These are phyloP conservation scores for Colletotrichum siamense DNA, from an alignment of 2,329 filamentous ascomycete species.

Conservation along the genomic window DNA sequence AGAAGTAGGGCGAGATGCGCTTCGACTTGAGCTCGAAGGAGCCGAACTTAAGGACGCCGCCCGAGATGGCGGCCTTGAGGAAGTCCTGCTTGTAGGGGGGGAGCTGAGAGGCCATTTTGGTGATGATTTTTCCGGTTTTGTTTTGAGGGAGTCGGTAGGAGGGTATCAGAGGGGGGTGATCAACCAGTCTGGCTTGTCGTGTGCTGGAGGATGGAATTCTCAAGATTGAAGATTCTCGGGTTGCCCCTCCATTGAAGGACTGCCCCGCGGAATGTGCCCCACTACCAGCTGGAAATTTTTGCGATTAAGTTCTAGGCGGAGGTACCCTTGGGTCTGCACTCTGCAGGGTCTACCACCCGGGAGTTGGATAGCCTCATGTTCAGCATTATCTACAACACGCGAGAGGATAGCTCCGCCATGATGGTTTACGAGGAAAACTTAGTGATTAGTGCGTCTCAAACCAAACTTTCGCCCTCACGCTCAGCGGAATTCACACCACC, in stretches of 20 bases:
- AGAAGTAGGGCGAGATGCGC: constrained; percentile 93
- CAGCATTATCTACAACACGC: neutral
- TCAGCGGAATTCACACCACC: neutral
- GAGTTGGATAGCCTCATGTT: neutral
- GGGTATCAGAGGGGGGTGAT: neutral
- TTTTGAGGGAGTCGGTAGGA: neutral
- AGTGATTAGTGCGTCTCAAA: neutral
- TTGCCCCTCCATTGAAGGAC: constrained; percentile 13
- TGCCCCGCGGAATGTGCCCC: constrained; percentile 19
- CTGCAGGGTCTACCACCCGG: neutral
- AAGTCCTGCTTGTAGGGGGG: constrained; percentile 75
- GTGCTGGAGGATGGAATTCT: constrained; percentile 7
- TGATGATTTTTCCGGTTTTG: neutral
- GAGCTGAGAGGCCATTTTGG: constrained; percentile 49
- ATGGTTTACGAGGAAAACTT: neutral
- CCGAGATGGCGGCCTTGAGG: constrained; percentile 70
- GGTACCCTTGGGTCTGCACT: neutral
- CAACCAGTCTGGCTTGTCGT: constrained; percentile 12
- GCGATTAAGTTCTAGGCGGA: neutral
- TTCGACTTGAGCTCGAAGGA: constrained; percentile 91
- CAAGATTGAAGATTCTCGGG: neutral
- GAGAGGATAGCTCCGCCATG: neutral
- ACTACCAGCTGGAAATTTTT: neutral
- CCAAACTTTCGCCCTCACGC: neutral
- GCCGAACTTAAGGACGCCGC: constrained; percentile 80